Conservation (phyloP, 805 yeast genomes). For the Pichia exigua region DNA sequence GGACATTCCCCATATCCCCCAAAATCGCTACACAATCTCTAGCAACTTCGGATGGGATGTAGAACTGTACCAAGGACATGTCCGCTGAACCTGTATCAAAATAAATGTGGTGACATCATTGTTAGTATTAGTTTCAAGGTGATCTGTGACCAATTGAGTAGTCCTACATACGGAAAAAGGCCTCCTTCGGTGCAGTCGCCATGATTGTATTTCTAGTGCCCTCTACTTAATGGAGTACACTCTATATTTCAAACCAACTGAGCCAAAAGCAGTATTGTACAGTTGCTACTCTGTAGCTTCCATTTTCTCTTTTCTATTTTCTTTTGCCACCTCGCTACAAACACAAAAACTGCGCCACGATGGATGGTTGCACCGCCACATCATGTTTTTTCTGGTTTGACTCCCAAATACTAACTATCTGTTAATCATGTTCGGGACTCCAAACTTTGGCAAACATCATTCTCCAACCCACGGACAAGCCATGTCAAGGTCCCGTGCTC, state of each 20-base stretch:
- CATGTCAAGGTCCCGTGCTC: not conserved
- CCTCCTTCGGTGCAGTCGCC: conserved; percentile 9
- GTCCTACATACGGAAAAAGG: conserved; percentile 19
- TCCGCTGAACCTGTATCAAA: conserved; percentile 71
- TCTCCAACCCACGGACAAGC: not conserved
- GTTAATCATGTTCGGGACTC: not conserved
- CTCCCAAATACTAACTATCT: not conserved
- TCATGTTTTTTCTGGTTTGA: not conserved
- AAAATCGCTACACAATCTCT: conserved; percentile 78
- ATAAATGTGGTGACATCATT: not conserved
- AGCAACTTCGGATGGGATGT: conserved; percentile 83
- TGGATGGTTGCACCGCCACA: not conserved
- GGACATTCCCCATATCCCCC: conserved; percentile 81
- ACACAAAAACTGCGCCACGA: no score
- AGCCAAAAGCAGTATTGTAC: not conserved
- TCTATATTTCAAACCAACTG: not conserved
- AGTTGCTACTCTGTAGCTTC: not conserved
- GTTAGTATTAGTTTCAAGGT: not conserved
- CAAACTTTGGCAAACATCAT: not conserved
- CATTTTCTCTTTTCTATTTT: not conserved
- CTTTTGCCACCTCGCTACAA: not conserved
- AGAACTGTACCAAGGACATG: conserved; percentile 89
- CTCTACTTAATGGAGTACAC: not conserved
- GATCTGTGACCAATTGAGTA: not conserved
- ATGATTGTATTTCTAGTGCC: not conserved